phyloP scores from a whole-genome alignment of 2,329 filamentous ascomycete genomes.

The Metarhizium humberi region DNA sequence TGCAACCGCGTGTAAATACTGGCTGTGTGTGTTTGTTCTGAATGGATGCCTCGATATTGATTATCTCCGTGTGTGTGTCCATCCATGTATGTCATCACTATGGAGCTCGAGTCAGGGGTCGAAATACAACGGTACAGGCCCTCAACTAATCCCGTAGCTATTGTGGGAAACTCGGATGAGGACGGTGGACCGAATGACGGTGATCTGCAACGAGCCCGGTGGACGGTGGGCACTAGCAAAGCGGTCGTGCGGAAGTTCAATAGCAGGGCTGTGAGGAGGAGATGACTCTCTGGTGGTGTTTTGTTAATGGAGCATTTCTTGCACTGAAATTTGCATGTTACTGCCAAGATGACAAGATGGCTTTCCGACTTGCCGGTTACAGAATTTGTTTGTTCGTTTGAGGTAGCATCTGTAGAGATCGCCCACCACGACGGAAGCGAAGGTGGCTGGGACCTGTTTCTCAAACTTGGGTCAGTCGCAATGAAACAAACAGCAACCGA shows the following conservation, averaged over 20 bases:
- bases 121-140: too few species aligned
- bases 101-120: too few species aligned
- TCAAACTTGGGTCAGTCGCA: neutral
- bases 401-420: neutral
- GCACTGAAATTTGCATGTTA: neutral
- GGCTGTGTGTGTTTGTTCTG: too few species aligned
- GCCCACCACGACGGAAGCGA: neutral
- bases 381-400: neutral
- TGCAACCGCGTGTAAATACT: too few species aligned
- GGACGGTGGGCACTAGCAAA: too few species aligned
- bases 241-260: neutral
- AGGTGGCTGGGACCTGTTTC: neutral
- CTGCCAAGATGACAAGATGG: neutral
- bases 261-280: neutral
- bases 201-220: too few species aligned
- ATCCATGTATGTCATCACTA: too few species aligned
- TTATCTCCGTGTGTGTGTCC: too few species aligned
- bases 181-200: too few species aligned
- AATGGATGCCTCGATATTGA: too few species aligned
- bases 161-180: too few species aligned
- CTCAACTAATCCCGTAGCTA: too few species aligned
- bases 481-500: neutral
- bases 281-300: neutral
- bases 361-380: neutral
- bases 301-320: neutral